phyloP scores from a whole-genome alignment of 2,329 filamentous ascomycete genomes.

The Trichoderma gracile region DNA sequence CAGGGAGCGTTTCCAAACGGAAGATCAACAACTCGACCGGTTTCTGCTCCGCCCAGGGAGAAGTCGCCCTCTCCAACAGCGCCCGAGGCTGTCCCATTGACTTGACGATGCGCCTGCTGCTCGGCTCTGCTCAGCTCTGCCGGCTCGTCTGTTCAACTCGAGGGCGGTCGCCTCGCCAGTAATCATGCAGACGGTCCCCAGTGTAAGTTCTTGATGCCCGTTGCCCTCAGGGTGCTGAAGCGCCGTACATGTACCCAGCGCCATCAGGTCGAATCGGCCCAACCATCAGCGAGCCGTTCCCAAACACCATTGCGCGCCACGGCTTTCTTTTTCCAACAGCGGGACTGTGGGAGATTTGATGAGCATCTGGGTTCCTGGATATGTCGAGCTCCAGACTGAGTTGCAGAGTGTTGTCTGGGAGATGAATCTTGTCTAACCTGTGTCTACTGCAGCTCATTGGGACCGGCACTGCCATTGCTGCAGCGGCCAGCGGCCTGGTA shows the following conservation, averaged over 20 bases:
- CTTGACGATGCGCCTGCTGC: constrained; percentile 36
- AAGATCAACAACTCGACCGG: neutral
- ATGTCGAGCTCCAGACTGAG: constrained; percentile 10
- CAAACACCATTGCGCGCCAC: constrained; percentile 2
- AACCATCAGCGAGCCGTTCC: constrained; percentile 3
- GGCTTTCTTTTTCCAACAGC: neutral
- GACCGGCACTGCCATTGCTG: constrained; percentile 62
- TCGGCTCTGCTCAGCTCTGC: constrained; percentile 29
- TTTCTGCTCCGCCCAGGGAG: constrained; percentile 8
- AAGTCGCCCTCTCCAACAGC: constrained; percentile 13
- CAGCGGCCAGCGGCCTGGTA: constrained; percentile 59
- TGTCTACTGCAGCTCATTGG: constrained; percentile 55
- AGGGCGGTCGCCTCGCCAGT: constrained; percentile 41
- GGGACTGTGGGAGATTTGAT: neutral
- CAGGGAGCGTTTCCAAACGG: constrained; percentile 1
- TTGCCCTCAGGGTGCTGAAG: neutral
- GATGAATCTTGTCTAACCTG: constrained; percentile 9
- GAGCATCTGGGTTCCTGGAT: neutral
- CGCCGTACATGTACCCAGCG: too few species aligned
- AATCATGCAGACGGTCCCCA: constrained; percentile 58
- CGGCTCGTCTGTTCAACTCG: constrained; percentile 33
- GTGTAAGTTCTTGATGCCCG: constrained; percentile 42
- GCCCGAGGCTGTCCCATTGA: constrained; percentile 20
- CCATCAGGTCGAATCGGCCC: constrained; percentile 1
- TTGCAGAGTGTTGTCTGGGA: constrained; percentile 8